A percentile compares a stretch with the other conserved stretches of the same genome.
phyloP scores from a whole-genome alignment of 306 rosid genomes.

The Quercus aquifolioides region DNA sequence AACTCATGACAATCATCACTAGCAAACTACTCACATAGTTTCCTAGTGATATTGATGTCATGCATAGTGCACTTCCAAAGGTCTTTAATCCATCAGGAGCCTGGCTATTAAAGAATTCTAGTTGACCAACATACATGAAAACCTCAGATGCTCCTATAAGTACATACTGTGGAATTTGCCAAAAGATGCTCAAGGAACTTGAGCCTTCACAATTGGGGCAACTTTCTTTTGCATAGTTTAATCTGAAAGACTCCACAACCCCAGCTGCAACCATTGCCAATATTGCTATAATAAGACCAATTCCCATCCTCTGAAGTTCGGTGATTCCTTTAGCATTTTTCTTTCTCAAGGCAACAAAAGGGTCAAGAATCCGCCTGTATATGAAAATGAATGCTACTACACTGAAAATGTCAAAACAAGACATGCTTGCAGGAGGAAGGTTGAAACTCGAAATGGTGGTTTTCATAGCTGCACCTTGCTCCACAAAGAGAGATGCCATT shows the following conservation, averaged over 20 bases:
- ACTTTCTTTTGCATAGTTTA: conserved; percentile 29
- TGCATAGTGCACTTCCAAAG: conserved; percentile 84
- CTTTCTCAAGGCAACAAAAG: conserved; percentile 25
- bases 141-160: conserved; percentile 80
- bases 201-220: conserved; percentile 37
- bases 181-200: conserved; percentile 62
- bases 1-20: conserved; percentile 70
- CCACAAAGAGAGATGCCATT: conserved; percentile 84
- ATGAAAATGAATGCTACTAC: conserved; percentile 67
- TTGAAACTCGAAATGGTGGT: conserved; percentile 49
- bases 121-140: conserved; percentile 79
- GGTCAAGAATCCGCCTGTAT: conserved; percentile 50
- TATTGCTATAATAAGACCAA: conserved; percentile 66
- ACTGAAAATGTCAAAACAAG: conserved; percentile 73
- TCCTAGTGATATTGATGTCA: conserved; percentile 81
- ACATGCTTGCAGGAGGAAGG: conserved; percentile 89
- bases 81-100: conserved; percentile 79
- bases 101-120: conserved; percentile 76
- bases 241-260: conserved; percentile 49
- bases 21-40: conserved; percentile 70
- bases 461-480: conserved; percentile 82
- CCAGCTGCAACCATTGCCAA: conserved; percentile 72
- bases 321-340: conserved; percentile 46
- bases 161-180: conserved; percentile 76
- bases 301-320: conserved; percentile 78